phyloP scores from a whole-genome alignment of 2,329 filamentous ascomycete genomes.

The Chrysoporthe cubensis region DNA sequence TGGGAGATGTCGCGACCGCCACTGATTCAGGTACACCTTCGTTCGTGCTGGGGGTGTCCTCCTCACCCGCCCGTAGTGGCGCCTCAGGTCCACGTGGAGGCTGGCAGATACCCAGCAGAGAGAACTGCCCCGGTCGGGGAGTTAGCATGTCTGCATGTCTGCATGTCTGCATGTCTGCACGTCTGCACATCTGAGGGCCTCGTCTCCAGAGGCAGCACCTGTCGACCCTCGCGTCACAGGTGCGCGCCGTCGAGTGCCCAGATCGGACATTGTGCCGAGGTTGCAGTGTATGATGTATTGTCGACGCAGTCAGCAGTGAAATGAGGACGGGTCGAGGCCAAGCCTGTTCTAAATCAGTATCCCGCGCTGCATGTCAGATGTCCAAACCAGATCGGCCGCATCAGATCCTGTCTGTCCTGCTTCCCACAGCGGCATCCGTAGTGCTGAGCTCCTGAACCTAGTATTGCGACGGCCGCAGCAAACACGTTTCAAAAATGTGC shows the following conservation, averaged over 20 bases:
- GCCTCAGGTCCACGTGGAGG: not conserved
- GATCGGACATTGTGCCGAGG: not conserved
- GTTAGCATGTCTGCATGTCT: not conserved
- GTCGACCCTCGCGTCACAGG: not conserved
- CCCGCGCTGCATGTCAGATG: not conserved
- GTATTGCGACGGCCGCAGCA: not conserved
- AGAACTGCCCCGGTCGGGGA: not conserved
- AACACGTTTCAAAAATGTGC: not conserved
- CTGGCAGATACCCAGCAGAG: not conserved
- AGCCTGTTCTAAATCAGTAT: not conserved
- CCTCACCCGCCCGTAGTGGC: too few species aligned
- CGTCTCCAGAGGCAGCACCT: not conserved
- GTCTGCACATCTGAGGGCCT: too few species aligned
- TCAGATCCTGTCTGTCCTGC: not conserved
- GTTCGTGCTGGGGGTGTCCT: too few species aligned
- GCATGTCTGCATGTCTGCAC: too few species aligned
- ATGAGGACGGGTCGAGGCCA: not conserved
- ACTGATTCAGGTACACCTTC: too few species aligned
- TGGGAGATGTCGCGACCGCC: not conserved
- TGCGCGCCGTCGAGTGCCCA: not conserved
- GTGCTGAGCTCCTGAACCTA: not conserved
- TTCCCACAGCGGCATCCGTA: not conserved
- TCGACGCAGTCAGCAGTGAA: slow-evolving; percentile 2
- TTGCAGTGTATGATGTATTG: not conserved
- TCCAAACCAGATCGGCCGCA: not conserved